Conservation (phyloP, 2,329 filamentous ascomycete genomes). For the Stagonosporopsis chrysanthemi region DNA sequence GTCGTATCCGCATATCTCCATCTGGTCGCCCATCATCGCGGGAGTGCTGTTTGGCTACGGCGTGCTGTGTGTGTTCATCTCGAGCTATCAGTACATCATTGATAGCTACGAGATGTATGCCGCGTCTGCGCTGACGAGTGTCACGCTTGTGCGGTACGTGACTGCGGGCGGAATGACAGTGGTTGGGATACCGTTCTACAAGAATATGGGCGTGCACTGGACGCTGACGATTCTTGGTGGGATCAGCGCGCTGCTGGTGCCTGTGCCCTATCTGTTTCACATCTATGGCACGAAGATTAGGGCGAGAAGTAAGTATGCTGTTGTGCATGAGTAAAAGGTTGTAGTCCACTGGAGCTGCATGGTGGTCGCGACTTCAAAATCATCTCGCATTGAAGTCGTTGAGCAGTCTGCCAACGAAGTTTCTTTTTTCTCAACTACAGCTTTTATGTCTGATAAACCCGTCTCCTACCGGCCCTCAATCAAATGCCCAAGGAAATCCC, state of each 20-base stretch:
- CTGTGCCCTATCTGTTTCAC: constrained; percentile 55
- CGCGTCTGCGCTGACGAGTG: constrained; percentile 56
- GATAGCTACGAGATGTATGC: constrained; percentile 64
- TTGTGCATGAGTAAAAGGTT: constrained; percentile 1
- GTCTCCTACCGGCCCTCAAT: not conserved
- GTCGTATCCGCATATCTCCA: constrained; percentile 35
- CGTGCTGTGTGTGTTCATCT: constrained; percentile 50
- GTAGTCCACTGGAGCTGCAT: not conserved
- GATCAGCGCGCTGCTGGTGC: constrained; percentile 43
- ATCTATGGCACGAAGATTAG: constrained; percentile 46
- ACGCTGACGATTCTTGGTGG: constrained; percentile 44
- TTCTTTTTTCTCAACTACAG: too few relatives aligned
- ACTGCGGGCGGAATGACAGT: constrained; percentile 53
- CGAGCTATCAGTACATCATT: constrained; percentile 64
- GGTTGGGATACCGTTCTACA: constrained; percentile 51
- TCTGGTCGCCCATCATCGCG: constrained; percentile 11
- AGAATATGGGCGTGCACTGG: constrained; percentile 48
- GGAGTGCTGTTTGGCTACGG: constrained; percentile 18
- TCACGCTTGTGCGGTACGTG: constrained; percentile 52
- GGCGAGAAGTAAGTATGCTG: constrained; percentile 10
- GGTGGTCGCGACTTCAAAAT: too few relatives aligned
- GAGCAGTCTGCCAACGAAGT: too few relatives aligned
- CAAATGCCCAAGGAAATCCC: constrained; percentile 19
- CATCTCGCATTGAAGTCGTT: too few relatives aligned
- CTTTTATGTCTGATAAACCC: not conserved